Conservation (phyloP, 345 rosid genomes). For the Syzygium grande region DNA sequence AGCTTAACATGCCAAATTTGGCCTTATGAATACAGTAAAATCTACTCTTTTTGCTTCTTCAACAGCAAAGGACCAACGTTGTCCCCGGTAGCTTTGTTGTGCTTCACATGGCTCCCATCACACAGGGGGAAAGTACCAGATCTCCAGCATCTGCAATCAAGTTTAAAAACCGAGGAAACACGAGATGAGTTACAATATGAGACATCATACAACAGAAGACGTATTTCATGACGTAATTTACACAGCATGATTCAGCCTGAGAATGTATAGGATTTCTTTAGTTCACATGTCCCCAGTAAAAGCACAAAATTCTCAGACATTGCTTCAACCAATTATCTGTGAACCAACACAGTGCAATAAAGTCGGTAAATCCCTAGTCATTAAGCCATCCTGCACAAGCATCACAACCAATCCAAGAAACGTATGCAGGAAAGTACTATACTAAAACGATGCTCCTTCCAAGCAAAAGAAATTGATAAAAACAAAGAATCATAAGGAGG, state of each 20-base stretch:
- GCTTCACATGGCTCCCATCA: constrained; percentile 91
- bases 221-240: neutral
- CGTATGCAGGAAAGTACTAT: neutral
- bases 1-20: neutral
- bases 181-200: neutral
- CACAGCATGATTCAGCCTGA: neutral
- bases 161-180: neutral
- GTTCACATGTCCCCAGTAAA: neutral
- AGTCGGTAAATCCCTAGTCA: neutral
- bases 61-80: constrained; percentile 72
- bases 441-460: neutral
- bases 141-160: constrained; percentile 70
- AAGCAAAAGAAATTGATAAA: neutral
- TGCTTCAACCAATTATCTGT: neutral
- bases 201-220: neutral
- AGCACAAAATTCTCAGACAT: neutral
- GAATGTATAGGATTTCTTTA: neutral
- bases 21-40: neutral
- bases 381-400: neutral
- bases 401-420: neutral
- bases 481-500: neutral
- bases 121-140: constrained; percentile 86
- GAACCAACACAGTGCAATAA: neutral
- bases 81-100: constrained; percentile 92
- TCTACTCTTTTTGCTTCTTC: constrained; percentile 36